phyloP scores from a whole-genome alignment of 441 rosid species.

The Jatropha multifida region DNA sequence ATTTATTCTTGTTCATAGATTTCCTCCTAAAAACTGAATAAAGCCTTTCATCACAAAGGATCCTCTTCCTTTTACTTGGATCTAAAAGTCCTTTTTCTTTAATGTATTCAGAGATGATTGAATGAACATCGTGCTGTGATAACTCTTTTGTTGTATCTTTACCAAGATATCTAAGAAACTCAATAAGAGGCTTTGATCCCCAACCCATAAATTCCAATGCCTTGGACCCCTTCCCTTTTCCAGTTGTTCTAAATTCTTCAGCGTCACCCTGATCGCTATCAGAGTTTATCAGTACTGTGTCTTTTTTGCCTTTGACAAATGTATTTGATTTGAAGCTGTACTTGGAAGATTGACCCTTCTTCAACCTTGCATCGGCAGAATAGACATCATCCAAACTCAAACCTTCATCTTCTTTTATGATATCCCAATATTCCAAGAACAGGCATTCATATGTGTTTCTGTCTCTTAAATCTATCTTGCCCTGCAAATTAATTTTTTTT shows the following conservation, averaged over 20 bases:
- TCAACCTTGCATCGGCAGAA: constrained; percentile 37
- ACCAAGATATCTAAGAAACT: constrained; percentile 32
- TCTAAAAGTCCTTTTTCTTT: constrained; percentile 23
- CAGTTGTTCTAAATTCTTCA: constrained; percentile 20
- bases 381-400: constrained; percentile 44
- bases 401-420: constrained; percentile 44
- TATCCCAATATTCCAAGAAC: constrained; percentile 57
- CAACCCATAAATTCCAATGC: constrained; percentile 41
- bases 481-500: constrained; percentile 34
- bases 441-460: constrained; percentile 44
- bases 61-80: constrained; percentile 23
- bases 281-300: background rate
- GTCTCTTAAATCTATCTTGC: constrained; percentile 43
- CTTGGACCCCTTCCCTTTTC: constrained; percentile 32
- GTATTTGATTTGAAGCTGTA: constrained; percentile 12
- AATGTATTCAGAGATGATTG: constrained; percentile 25
- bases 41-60: constrained; percentile 32
- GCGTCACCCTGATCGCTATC: constrained; percentile 25
- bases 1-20: constrained; percentile 17
- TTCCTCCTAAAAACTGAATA: constrained; percentile 26
- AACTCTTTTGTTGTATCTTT: constrained; percentile 29
- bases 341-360: constrained; percentile 24
- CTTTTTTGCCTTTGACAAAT: constrained; percentile 13
- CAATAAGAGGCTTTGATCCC: constrained; percentile 39
- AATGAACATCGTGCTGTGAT: constrained; percentile 27